A percentile compares a stretch with the other conserved stretches of the same genome.
Conservation (phyloP, 352 stramenopile genomes). For the Phytophthora crassamura region DNA sequence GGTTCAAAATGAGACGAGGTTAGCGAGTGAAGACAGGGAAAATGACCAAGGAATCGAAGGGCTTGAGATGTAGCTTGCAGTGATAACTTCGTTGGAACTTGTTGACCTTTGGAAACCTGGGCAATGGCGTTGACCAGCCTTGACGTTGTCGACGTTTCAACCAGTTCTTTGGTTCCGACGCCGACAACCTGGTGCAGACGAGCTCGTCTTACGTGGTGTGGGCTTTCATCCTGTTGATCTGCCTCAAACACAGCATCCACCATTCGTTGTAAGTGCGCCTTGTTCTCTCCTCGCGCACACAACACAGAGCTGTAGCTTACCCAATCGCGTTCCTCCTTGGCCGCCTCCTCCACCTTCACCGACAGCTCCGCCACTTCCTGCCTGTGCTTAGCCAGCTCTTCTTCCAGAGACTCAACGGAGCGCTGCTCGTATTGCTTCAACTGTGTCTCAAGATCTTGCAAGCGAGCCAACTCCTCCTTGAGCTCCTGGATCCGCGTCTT, state of each 20-base stretch:
- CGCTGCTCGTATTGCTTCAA: conserved; percentile 14
- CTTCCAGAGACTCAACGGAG: conserved; percentile 20
- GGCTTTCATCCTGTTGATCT: conserved; percentile 4
- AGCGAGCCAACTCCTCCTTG: conserved; percentile 15
- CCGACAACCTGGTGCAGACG: too few relatives aligned
- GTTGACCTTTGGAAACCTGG: too few relatives aligned
- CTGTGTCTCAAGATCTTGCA: conserved; percentile 18
- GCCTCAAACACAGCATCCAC: background rate
- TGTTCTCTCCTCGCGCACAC: too few relatives aligned
- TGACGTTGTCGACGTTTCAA: too few relatives aligned
- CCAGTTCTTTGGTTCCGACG: background rate
- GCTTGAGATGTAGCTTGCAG: too few relatives aligned
- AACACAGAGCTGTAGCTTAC: background rate
- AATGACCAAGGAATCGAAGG: too few relatives aligned
- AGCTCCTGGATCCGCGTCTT: conserved; percentile 17
- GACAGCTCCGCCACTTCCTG: conserved; percentile 22
- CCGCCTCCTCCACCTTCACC: conserved; percentile 8
- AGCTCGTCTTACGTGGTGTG: background rate
- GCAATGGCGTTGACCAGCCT: too few relatives aligned
- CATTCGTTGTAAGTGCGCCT: background rate
- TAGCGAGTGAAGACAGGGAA: too few relatives aligned
- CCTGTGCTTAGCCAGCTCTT: conserved; percentile 14
- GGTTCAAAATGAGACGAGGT: conserved; percentile 1
- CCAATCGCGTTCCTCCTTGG: conserved; percentile 26
- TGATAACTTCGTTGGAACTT: too few relatives aligned